Base-by-base conservation (phyloP, 768 basidiomycete species). In the Panaeolus cyanescens region DNA sequence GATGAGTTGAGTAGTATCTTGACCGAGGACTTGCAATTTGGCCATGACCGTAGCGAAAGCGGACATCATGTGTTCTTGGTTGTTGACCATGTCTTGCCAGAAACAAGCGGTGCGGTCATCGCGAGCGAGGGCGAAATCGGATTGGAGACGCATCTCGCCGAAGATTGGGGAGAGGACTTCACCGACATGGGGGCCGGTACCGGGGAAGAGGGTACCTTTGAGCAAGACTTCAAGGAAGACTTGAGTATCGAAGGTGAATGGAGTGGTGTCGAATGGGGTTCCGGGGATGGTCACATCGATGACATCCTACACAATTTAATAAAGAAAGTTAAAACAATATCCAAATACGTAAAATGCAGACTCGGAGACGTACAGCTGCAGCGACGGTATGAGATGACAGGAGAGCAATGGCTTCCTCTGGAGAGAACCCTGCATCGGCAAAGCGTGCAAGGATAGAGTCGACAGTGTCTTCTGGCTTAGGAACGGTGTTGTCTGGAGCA, bases 141-240 rank as follows among this genome's bases (percentile, higher is more conserved):
- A 64, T 58, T 68, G 67, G 59, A 70, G 67, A 55, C 68, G 68
- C 67, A 67, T 70, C 61, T 70, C 68, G 32, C 67, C 67, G 8
- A 59, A 59, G 28, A 70, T 37, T 40, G 68, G 68, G 17, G 68
- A 70, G 40, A 65, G 56, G 19, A 70, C 68, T 59, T 70, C 68
- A 31, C 68, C 68, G 30, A 64, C 32, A 12, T 68, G 65, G 19
- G 60, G 62, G 39, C 60, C 63, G 33, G 62, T 64, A 32, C 58
- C 65, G 4, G 68, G 68, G 64, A 67, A 67, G 22, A 42, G 28
- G 9, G 20, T 61, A 17, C 71, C 72, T 37, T 70, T 67, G 56
- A 73, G 71, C 17, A 72, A 68, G n/a, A 73, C 71, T 63, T 79
- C 77, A 45, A 79, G 64, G 71, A 70, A 77, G 58, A 78, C 60